Base-by-base conservation (phyloP, 192 early-diverging fungal species). In the Geranomyces michiganensis region DNA sequence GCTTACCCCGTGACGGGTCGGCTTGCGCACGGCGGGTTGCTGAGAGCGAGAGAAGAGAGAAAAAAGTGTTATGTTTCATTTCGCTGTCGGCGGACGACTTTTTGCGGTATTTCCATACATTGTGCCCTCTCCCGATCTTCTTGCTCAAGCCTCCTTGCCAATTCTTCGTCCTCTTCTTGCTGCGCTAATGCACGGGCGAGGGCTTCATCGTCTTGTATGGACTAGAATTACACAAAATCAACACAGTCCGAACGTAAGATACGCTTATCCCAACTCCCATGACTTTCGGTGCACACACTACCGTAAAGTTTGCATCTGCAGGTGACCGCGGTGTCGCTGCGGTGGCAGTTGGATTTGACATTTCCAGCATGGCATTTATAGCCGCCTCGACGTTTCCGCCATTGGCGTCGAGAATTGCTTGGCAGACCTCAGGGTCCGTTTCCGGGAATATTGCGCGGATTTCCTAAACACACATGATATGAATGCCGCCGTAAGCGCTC, bases 381-480 rank as follows among this genome's bases (percentile, higher is more conserved):
- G 65, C 59, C 0, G 47, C 41, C 43, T 71, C 69, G 24, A 71
- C 61, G 59, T 76, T 71, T 13, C 62, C 67, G 19, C 53, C 49
- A 56, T 78, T 68, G 65, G 66, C 71, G 1, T 56, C 33, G 29
- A 74, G 68, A 17, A 74, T 72, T 12, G 71, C 62, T 27, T 73
- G 60, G 62, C 55, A 51, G 24, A 78, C 69, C 8, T 78, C 71
- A 15, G 71, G 32, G n/a, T 77, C 76, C 6, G 71, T 55, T 33
- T 73, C 46, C 3, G 76, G 76, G 45, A 77, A 77, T 44, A 78
- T 78, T 21, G 66, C 60, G 17, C 56, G 56, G 9, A 69, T 36
- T 64, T 63, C 30, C 68, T 70, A 29, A 27, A 7, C 15, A 60
- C 10, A 41, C 5, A 10, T 41, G 36, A 41, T 41, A 41, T 10